phyloP scores from a whole-genome alignment of 2,329 filamentous ascomycete genomes.

The Fonsecaea pedrosoi region DNA sequence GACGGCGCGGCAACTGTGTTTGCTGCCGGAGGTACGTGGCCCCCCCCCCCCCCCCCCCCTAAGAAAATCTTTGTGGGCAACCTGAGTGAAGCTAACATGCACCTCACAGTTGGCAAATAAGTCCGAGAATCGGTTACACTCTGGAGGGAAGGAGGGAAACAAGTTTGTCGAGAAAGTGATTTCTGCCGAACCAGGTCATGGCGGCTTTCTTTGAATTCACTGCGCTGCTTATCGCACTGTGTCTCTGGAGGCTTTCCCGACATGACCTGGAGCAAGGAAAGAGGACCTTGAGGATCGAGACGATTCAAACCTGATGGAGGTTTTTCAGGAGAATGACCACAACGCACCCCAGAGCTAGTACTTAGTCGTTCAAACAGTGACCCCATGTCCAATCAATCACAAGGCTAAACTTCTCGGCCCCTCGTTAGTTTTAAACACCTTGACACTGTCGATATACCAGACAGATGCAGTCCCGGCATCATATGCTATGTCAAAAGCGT shows the following conservation, averaged over 20 bases:
- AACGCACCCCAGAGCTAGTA: background rate
- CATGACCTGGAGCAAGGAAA: background rate
- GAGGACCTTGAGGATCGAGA: background rate
- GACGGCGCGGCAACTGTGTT: conserved; percentile 46
- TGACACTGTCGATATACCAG: too few relatives aligned
- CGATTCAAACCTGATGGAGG: background rate
- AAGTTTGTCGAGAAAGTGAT: background rate
- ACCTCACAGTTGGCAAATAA: background rate
- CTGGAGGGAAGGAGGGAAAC: background rate
- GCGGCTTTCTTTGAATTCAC: background rate
- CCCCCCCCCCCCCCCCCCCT: too few relatives aligned
- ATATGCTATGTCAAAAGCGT: background rate
- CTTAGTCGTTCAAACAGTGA: background rate
- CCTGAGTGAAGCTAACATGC: background rate
- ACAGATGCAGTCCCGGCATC: too few relatives aligned
- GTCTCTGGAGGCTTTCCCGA: background rate
- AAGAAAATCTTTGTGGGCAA: conserved; percentile 43
- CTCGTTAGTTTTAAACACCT: background rate
- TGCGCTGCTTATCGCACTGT: background rate
- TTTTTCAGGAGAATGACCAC: background rate
- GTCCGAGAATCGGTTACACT: background rate
- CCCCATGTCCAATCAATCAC: background rate
- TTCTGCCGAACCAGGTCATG: background rate
- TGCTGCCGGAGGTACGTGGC: conserved; percentile 25
- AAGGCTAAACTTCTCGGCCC: background rate